Base-by-base conservation (phyloP, 1,284 basidiomycete species). In the Testicularia cyperi region DNA sequence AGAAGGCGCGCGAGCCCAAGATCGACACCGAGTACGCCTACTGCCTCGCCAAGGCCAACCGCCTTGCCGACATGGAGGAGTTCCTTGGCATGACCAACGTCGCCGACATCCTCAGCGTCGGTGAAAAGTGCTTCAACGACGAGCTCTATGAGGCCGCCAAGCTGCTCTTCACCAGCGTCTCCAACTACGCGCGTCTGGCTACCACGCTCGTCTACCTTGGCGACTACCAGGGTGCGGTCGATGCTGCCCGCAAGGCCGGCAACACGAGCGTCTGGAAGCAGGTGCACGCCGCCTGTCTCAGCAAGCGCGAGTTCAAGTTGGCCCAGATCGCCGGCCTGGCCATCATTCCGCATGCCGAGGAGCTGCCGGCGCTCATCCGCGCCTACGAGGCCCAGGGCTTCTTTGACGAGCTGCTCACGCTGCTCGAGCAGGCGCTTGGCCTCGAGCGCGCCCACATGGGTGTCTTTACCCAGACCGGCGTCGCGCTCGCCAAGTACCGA, bases 191-290 rank as follows among this genome's bases (percentile, higher is more conserved):
- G 31, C 85, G 95, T 55, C 82, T 99, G 51, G 95, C 95, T 2
- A 98, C 95, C 1, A 99, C 95, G 7, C 84, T 97, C 71, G 97
- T 99, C 77, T 99, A 98, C 80, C 84, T 99, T 38, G 90, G 90
- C 44, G 94, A 99, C 80, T 97, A 96, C 78, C 94, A 97, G 78
- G 85, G 89, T 40, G 95, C 95, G 15, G 95, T 99, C 15, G 95
- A 98, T 79, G 95, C 94, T 60, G 95, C 95, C 15, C 83, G 95
- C 60, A 99, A 99, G 78, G 95, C 95, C 15, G 95, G 95, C 23
- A 98, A 98, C 78, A 99, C 95, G 9, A 88, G 88, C 79, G 95
- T 98, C n/a, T 99, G 95, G 95, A 97, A 97, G 80, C 95, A 98
- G 78, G 95, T 99, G 51, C 94, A 98, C 69, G 90, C 92, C 18